Percentiles rank a stretch among this genome's conserved stretches.
These are phyloP conservation scores for Rhizoclosmatium globosum DNA, from an alignment of 192 early-diverging fungal genomes.

Conservation along the genomic window DNA sequence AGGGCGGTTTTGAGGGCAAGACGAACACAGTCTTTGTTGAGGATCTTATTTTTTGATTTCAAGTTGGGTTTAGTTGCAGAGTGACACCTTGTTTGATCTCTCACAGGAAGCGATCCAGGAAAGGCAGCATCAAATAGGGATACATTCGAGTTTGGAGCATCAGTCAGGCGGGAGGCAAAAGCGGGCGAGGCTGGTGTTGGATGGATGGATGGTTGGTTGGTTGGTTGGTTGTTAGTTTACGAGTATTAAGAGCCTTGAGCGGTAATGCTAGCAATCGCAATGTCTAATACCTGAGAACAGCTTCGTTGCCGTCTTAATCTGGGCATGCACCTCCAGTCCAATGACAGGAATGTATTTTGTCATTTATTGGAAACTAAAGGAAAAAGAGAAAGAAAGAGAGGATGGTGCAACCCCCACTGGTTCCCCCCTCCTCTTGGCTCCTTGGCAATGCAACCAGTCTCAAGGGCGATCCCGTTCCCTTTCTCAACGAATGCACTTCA, in stretches of 20 bases:
- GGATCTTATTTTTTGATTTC: slow-evolving; percentile 15
- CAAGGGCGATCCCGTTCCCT: neutral
- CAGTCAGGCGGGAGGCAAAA: slow-evolving; percentile 41
- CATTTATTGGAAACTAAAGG: neutral
- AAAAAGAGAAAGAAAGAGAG: neutral
- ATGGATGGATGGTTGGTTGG: neutral
- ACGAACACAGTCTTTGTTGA: slow-evolving; percentile 79
- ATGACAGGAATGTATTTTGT: slow-evolving; percentile 62
- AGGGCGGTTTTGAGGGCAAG: slow-evolving; percentile 78
- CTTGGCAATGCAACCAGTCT: neutral
- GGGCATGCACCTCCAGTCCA: slow-evolving; percentile 91
- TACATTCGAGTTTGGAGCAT: slow-evolving; percentile 76
- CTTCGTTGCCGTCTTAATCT: slow-evolving; percentile 77
- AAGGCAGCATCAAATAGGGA: slow-evolving; percentile 82
- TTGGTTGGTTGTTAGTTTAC: neutral
- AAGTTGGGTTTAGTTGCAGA: too few species aligned
- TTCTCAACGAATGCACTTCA: neutral
- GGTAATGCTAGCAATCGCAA: neutral
- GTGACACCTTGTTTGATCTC: neutral
- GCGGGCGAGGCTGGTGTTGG: slow-evolving; percentile 9
- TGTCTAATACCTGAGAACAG: slow-evolving; percentile 77
- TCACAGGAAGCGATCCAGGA: slow-evolving; percentile 85
- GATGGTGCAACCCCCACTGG: slow-evolving; percentile 2
- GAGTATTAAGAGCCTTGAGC: neutral
- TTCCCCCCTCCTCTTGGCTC: neutral